Conservation (phyloP, 805 yeast species). For the Ogataea allantospora region DNA sequence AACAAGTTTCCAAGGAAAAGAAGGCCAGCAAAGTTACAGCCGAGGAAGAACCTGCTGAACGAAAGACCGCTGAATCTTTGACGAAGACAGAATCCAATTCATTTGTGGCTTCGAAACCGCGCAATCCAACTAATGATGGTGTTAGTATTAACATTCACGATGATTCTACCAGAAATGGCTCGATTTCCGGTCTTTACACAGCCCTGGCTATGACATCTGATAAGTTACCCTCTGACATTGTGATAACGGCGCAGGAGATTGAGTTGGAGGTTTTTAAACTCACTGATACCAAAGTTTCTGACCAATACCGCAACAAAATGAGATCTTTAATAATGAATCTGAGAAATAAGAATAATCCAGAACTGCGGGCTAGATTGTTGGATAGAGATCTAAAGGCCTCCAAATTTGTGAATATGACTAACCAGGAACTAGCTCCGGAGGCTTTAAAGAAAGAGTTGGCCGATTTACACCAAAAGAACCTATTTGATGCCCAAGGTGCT, state of each 20-base stretch:
- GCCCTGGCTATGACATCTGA: slow-evolving; percentile 82
- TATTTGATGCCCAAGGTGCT: slow-evolving; percentile 97
- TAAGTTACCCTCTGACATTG: slow-evolving; percentile 47
- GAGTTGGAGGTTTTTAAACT: slow-evolving; percentile 68
- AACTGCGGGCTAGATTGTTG: slow-evolving; percentile 66
- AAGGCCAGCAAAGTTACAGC: slow-evolving; percentile 23
- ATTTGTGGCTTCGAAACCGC: slow-evolving; percentile 51
- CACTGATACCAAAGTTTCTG: slow-evolving; percentile 55
- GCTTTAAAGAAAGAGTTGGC: slow-evolving; percentile 82
- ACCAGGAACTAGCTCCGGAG: slow-evolving; percentile 96
- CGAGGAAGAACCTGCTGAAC: slow-evolving; percentile 10
- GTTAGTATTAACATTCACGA: slow-evolving; percentile 66
- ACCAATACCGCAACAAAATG: slow-evolving; percentile 75
- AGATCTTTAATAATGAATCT: slow-evolving; percentile 85
- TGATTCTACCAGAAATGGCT: slow-evolving; percentile 79
- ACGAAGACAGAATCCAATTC: slow-evolving; percentile 24
- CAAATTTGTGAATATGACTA: slow-evolving; percentile 73
- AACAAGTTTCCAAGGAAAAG: slow-evolving; percentile 72
- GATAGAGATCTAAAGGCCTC: slow-evolving; percentile 64
- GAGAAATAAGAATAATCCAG: slow-evolving; percentile 87
- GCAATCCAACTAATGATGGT: slow-evolving; percentile 82
- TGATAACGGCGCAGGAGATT: slow-evolving; percentile 64
- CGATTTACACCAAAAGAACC: slow-evolving; percentile 79
- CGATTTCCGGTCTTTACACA: slow-evolving; percentile 79
- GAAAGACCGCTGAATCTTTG: slow-evolving; percentile 16